Percentiles rank a stretch among this genome's conserved stretches.
phyloP scores from a whole-genome alignment of 805 yeast genomes.

The Lipomyces spencermartinsiae region DNA sequence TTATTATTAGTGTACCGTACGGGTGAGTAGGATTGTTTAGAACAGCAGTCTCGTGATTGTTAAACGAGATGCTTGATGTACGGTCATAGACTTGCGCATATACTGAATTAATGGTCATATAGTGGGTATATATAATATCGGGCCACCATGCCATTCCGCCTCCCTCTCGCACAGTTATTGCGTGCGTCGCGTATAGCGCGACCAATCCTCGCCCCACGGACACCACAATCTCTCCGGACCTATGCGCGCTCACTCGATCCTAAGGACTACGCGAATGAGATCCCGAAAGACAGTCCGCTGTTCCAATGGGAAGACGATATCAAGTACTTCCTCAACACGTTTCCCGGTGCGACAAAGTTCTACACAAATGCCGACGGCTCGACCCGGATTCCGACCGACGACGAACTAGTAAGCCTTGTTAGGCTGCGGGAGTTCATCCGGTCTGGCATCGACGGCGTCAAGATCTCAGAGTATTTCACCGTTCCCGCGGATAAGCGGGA shows the following conservation, averaged over 20 bases:
- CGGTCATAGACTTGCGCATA: not conserved
- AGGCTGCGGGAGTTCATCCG: constrained; percentile 53
- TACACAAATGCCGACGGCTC: constrained; percentile 80
- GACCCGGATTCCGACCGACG: constrained; percentile 69
- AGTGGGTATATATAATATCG: not conserved
- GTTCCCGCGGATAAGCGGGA: constrained; percentile 10
- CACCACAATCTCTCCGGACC: constrained; percentile 11
- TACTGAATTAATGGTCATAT: not conserved
- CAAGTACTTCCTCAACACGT: constrained; percentile 53
- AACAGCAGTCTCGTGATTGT: not conserved
- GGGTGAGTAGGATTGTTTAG: no score
- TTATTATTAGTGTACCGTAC: no score
- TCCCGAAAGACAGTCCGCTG: constrained; percentile 38
- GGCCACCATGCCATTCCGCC: constrained; percentile 3
- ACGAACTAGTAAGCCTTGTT: constrained; percentile 74
- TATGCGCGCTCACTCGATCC: constrained; percentile 7
- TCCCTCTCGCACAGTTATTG: not conserved
- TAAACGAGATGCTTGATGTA: no score
- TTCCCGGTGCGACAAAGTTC: constrained; percentile 69
- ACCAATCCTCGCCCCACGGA: not conserved
- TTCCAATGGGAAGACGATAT: constrained; percentile 33
- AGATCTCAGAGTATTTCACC: constrained; percentile 13
- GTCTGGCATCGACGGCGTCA: constrained; percentile 7
- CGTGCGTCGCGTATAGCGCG: constrained; percentile 3
- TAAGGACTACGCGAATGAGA: constrained; percentile 23